A percentile compares a stretch with the other conserved stretches of the same genome.
These are phyloP conservation scores for Trifolium repens DNA, from an alignment of 306 rosid genomes.

Conservation along the genomic window DNA sequence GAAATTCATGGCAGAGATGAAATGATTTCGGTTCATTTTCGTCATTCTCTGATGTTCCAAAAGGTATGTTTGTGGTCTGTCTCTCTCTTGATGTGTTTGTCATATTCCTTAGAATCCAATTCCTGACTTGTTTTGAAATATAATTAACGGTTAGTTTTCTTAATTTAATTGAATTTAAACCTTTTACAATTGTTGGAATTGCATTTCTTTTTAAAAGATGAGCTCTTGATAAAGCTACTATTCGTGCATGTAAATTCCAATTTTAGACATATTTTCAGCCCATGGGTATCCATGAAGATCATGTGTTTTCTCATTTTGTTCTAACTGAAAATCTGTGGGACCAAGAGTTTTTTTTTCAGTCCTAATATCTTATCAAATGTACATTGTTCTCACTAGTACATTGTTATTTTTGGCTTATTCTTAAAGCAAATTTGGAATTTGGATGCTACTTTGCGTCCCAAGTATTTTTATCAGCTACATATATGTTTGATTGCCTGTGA, in stretches of 20 bases:
- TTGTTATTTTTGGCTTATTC: slow-evolving; percentile 12
- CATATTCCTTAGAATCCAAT: neutral
- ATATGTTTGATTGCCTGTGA: slow-evolving; percentile 6
- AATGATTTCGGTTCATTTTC: slow-evolving; percentile 56
- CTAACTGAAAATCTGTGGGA: slow-evolving; percentile 19
- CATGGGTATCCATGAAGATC: slow-evolving; percentile 21
- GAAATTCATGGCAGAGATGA: slow-evolving; percentile 98
- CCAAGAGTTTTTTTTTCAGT: neutral
- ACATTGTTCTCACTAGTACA: neutral
- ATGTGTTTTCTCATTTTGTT: slow-evolving; percentile 12
- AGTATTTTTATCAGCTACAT: neutral
- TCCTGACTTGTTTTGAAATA: slow-evolving; percentile 33
- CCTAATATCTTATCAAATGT: neutral
- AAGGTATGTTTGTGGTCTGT: slow-evolving; percentile 50
- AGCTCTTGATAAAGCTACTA: neutral
- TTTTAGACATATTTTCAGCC: slow-evolving; percentile 2
- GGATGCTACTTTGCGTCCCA: neutral
- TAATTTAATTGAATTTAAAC: neutral
- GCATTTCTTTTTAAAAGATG: slow-evolving; percentile 14
- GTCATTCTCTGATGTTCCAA: slow-evolving; percentile 30
- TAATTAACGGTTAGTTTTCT: neutral
- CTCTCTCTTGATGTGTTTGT: slow-evolving; percentile 21
- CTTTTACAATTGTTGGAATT: slow-evolving; percentile 24
- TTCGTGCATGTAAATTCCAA: neutral
- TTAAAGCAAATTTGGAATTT: neutral